Conservation (phyloP, 352 stramenopile species). For the Elongisporangium senticosum region DNA sequence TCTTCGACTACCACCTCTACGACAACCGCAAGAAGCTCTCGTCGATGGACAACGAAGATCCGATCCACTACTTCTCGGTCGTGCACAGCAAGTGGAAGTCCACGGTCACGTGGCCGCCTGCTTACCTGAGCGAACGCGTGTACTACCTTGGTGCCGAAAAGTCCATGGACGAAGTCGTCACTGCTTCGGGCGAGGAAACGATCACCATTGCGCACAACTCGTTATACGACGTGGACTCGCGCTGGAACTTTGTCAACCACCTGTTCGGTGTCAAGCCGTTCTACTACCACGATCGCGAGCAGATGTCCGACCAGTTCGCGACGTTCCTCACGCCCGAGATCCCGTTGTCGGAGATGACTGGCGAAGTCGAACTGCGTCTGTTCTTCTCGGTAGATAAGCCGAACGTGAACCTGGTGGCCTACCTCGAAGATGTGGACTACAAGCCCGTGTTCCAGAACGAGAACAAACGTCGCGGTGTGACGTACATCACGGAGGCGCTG, state of each 20-base stretch:
- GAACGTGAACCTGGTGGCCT: slow-evolving; percentile 61
- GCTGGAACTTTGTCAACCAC: slow-evolving; percentile 69
- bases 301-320: slow-evolving; percentile 38
- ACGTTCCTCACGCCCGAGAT: slow-evolving; percentile 62
- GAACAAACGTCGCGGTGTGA: slow-evolving; percentile 71
- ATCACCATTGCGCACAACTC: slow-evolving; percentile 36
- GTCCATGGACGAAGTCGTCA: slow-evolving; percentile 41
- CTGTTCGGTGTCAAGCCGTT: slow-evolving; percentile 65
- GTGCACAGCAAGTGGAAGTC: slow-evolving; percentile 77
- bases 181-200: slow-evolving; percentile 22
- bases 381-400: slow-evolving; percentile 77
- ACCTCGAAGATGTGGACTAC: slow-evolving; percentile 77
- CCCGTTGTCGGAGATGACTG: slow-evolving; percentile 60
- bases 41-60: slow-evolving; percentile 57
- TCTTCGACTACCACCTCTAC: slow-evolving; percentile 82
- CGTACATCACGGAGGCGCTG: slow-evolving; percentile 77
- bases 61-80: slow-evolving; percentile 78
- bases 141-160: slow-evolving; percentile 55
- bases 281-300: slow-evolving; percentile 75
- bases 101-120: slow-evolving; percentile 50
- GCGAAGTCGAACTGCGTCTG: slow-evolving; percentile 61
- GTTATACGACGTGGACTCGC: slow-evolving; percentile 45
- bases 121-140: slow-evolving; percentile 38
- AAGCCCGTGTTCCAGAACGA: slow-evolving; percentile 67
- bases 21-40: slow-evolving; percentile 47